Conservation (phyloP, 768 basidiomycete genomes). For the Lactarius hatsudake region DNA sequence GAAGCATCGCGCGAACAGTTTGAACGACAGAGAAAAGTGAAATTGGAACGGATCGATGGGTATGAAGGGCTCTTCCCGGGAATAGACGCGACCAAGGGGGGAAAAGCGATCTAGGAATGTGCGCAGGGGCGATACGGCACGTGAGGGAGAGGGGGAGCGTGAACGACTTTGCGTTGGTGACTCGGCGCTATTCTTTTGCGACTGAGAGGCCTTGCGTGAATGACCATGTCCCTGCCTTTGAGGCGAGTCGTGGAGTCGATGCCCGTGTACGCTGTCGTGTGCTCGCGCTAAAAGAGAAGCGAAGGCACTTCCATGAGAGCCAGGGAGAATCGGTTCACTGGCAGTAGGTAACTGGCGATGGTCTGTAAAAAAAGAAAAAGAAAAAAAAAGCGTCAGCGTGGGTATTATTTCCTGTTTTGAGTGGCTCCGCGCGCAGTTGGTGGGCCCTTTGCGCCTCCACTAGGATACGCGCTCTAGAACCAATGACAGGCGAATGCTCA, state of each 20-base stretch:
- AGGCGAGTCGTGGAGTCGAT: neutral
- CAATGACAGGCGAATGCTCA: slow-evolving; percentile 31
- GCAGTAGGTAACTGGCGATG: slow-evolving; percentile 14
- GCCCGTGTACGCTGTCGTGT: slow-evolving; percentile 11
- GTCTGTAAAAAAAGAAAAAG: neutral
- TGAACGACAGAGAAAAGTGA: slow-evolving; percentile 24
- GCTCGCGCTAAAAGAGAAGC: slow-evolving; percentile 18
- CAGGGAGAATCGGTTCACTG: slow-evolving; percentile 25
- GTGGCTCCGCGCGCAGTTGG: neutral
- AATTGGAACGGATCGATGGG: slow-evolving; percentile 38
- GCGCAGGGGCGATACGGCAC: slow-evolving; percentile 55
- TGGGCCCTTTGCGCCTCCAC: neutral
- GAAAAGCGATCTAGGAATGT: slow-evolving; percentile 50
- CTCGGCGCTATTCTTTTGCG: slow-evolving; percentile 31
- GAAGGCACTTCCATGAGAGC: neutral
- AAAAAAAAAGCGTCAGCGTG: neutral
- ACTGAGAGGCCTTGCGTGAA: slow-evolving; percentile 25
- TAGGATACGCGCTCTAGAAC: slow-evolving; percentile 13
- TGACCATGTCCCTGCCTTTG: slow-evolving; percentile 18
- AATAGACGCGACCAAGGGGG: slow-evolving; percentile 48
- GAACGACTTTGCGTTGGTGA: slow-evolving; percentile 35
- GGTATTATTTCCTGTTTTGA: neutral
- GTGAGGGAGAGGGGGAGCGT: slow-evolving; percentile 39
- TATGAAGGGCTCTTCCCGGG: slow-evolving; percentile 41
- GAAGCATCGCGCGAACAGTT: slow-evolving; percentile 14